Percentiles rank a stretch among this genome's conserved stretches.
These are phyloP conservation scores for Silene latifolia DNA, from an alignment of 148 eudicot genomes.

Conservation along the genomic window DNA sequence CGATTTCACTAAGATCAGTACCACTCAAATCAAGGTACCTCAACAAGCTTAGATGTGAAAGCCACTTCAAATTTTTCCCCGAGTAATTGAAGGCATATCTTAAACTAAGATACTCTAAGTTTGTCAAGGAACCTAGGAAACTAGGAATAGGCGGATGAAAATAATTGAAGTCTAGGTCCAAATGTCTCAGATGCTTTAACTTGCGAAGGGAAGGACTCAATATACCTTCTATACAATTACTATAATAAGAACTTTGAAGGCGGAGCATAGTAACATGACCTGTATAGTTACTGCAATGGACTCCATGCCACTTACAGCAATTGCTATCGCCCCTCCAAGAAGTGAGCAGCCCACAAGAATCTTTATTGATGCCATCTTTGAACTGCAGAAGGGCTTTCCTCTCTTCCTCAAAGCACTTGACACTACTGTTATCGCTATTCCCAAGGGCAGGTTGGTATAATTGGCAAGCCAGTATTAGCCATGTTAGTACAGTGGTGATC, in stretches of 20 bases:
- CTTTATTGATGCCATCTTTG: constrained; percentile 3
- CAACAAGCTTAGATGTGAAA: not conserved
- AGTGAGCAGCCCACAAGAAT: constrained; percentile 1
- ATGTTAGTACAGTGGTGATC: not conserved
- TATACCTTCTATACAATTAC: constrained; percentile 5
- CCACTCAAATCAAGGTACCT: not conserved
- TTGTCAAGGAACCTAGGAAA: too few relatives aligned
- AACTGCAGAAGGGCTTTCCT: constrained; percentile 14
- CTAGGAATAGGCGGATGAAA: too few relatives aligned
- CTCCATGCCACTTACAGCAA: constrained; percentile 19
- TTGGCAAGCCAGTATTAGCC: not conserved
- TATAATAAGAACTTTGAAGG: not conserved
- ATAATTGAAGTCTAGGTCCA: constrained; percentile 10
- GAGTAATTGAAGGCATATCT: too few relatives aligned
- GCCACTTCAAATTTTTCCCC: constrained; percentile 1
- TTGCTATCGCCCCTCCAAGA: constrained; percentile 13
- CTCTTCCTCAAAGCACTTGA: not conserved
- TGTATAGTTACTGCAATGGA: constrained; percentile 6
- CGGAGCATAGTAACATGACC: constrained; percentile 4
- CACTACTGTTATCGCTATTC: not conserved
- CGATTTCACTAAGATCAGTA: constrained; percentile 10
- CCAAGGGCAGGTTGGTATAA: not conserved
- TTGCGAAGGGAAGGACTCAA: constrained; percentile 15
- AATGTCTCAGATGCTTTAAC: constrained; percentile 12
- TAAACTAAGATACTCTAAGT: too few relatives aligned